These are phyloP conservation scores for Daldinia childiae DNA, from an alignment of 495 filamentous ascomycete species.

Conservation along the genomic window DNA sequence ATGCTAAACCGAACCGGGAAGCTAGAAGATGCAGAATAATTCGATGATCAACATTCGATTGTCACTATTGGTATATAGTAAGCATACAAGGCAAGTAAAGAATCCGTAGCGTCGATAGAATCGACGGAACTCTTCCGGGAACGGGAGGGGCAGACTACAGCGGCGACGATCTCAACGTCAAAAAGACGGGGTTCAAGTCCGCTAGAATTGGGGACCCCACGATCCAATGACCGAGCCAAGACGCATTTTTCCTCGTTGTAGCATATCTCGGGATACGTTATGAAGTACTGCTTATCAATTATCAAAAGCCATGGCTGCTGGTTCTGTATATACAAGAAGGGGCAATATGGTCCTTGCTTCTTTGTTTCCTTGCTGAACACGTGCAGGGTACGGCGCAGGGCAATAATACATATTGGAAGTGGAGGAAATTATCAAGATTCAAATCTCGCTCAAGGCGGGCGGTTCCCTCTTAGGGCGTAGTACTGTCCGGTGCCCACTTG, in stretches of 20 bases:
- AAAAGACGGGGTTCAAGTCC: conserved; percentile 23
- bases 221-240: conserved; percentile 40
- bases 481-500: conserved; percentile 35
- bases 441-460: conserved; percentile 23
- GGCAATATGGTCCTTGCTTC: conserved; percentile 27
- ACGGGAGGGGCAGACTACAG: conserved; percentile 27
- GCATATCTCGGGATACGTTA: conserved; percentile 26
- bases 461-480: conserved; percentile 12
- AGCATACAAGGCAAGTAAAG: conserved; percentile 18
- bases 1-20: conserved; percentile 30
- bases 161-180: conserved; percentile 35
- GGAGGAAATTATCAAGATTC: conserved; percentile 35
- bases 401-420: conserved; percentile 17
- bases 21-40: conserved; percentile 30
- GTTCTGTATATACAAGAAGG: conserved; percentile 15
- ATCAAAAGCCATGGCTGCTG: conserved; percentile 15
- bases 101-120: conserved; percentile 11
- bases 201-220: conserved; percentile 36
- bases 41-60: conserved; percentile 34
- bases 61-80: conserved; percentile 26
- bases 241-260: conserved; percentile 23
- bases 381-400: conserved; percentile 21
- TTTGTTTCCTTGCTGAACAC: conserved; percentile 27
- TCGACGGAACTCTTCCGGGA: conserved; percentile 36
- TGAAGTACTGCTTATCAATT: conserved; percentile 30